phyloP scores from a whole-genome alignment of 2,329 filamentous ascomycete species.

The Aureobasidium sp. region DNA sequence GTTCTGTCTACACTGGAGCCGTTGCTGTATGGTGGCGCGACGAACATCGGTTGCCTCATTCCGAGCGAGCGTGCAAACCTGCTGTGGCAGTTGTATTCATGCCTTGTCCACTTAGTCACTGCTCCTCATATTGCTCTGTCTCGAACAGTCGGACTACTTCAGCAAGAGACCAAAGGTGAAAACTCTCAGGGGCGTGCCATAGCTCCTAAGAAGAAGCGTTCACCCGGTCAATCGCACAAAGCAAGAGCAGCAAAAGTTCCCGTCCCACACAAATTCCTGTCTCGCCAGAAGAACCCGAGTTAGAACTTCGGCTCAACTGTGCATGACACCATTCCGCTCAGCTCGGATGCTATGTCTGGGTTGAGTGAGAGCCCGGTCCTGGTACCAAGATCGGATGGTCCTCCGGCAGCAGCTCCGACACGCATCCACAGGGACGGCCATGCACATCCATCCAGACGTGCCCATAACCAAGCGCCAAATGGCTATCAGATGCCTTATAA shows the following conservation, averaged over 20 bases:
- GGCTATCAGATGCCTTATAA: not conserved
- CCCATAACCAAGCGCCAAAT: not conserved
- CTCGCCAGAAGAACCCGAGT: not conserved
- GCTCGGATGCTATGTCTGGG: not conserved
- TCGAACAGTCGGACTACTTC: not conserved
- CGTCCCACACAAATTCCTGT: conserved; percentile 7
- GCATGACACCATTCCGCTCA: not conserved
- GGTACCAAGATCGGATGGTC: too few relatives aligned
- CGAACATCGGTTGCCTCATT: conserved; percentile 17
- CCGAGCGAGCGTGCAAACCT: conserved; percentile 5
- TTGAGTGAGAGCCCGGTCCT: not conserved
- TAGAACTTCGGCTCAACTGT: not conserved
- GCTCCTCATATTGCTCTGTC: not conserved
- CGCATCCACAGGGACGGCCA: not conserved
- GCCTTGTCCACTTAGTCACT: conserved; percentile 1
- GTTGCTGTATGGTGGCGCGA: conserved; percentile 11
- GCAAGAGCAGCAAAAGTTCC: not conserved
- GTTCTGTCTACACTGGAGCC: conserved; percentile 9
- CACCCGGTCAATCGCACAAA: not conserved
- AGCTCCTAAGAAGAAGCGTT: not conserved
- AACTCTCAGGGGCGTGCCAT: not conserved
- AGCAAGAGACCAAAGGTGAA: not conserved
- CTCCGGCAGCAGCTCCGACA: not conserved
- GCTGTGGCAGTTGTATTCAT: conserved; percentile 16
- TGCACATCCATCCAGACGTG: not conserved